Evolutionary conservation across 805 yeast species (phyloP), one percentile per base, ranked within the genome.

Genomic region (Sugiyamaella valdiviana): DNA sequence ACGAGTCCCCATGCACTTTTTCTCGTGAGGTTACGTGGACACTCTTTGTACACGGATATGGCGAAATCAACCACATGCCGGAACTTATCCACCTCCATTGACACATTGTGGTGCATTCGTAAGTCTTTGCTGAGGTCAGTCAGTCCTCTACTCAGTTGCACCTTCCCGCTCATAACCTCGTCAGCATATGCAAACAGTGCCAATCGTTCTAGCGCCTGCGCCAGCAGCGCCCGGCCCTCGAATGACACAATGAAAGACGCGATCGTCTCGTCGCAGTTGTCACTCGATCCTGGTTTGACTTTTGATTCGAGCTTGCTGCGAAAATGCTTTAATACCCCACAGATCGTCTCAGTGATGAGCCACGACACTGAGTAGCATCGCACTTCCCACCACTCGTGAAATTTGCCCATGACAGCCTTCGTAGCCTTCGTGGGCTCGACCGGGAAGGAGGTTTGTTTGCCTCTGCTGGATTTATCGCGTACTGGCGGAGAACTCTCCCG

Each of bases 191-290:
- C 35, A 24, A 44, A 44, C 16, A 23, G 32, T 14, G 47, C 29
- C 12, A 44, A 19, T 10, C 46, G 74, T 58, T 16, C 59, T 54
- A 29, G 63, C 56, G 12, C 65, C 64, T 48, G 53, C 55, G 44
- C 45, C 44, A 21, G 17, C 21, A 16, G 57, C 32, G n/a, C 36
- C 23, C 39, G 24, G 23, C 21, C 32, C 36, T 41, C 21, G 36
- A 24, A 41, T 7, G 22, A 9, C 12, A 17, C 23, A n/a, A 26
- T 17, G 22, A 24, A 41, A 10, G 24, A 21, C 15, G 29, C 22
- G 15, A 41, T n/a, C 44, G 24, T 20, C 3, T 15, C 16, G 16
- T 26, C 14, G 14, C 7, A 10, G 2, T 3, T 26, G 32, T n/a
- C 32, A n/a, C 14, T n/a, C n/a, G 32, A 26, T 26, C n/a, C 32